A percentile compares a stretch with the other conserved stretches of the same genome.
Evolutionary conservation across 768 basidiomycete species (phyloP).

Genomic region (Mycena rebaudengoi): DNA sequence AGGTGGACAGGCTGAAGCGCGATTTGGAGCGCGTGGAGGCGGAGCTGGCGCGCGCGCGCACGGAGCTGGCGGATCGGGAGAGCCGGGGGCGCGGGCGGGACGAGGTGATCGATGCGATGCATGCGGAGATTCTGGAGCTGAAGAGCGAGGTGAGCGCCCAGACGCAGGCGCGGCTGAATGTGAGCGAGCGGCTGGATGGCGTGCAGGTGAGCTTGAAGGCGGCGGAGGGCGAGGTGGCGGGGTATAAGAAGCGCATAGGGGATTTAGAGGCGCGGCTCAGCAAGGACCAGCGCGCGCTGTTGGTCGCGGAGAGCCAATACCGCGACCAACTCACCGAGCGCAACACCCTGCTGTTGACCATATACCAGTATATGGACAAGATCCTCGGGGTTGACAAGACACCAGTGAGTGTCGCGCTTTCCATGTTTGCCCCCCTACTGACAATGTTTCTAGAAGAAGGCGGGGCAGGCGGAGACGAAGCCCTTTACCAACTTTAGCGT

Average conservation of each 20-base stretch:
- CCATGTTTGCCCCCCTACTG: not conserved
- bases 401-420: conserved; percentile 57
- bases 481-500: conserved; percentile 93
- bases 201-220: conserved; percentile 67
- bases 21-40: conserved; percentile 85
- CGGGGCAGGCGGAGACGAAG: conserved; percentile 82
- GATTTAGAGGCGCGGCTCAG: conserved; percentile 84
- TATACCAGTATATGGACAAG: conserved; percentile 95
- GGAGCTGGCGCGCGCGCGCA: conserved; percentile 74
- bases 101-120: conserved; percentile 73
- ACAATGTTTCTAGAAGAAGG: conserved; percentile 68
- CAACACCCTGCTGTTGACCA: conserved; percentile 89
- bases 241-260: conserved; percentile 65
- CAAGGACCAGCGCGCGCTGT: conserved; percentile 81
- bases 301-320: conserved; percentile 80
- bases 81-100: conserved; percentile 74
- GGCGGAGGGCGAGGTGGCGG: conserved; percentile 73
- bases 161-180: conserved; percentile 85
- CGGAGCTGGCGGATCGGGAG: conserved; percentile 76
- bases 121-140: conserved; percentile 84
- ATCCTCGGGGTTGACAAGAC: conserved; percentile 91
- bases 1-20: conserved; percentile 85
- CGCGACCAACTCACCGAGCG: conserved; percentile 93
- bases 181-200: conserved; percentile 89
- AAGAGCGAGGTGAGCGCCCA: conserved; percentile 81